Evolutionary conservation across 23 red algal species (phyloP).

Genomic region (Gracilaria caudata): DNA sequence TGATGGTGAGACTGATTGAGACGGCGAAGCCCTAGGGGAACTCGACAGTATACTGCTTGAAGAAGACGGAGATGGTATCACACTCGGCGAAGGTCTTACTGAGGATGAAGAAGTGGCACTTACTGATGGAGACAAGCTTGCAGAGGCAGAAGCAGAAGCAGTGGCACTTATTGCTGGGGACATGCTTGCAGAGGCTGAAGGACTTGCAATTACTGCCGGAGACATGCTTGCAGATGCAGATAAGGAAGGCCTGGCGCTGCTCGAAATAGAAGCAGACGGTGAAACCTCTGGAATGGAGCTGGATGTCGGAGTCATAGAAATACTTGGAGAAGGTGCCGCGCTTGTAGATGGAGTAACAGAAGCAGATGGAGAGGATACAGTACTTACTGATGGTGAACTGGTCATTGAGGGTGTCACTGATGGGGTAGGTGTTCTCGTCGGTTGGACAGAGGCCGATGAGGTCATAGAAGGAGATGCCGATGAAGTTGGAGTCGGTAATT

Average conservation of each 20-base stretch:
- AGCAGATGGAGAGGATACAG: not conserved
- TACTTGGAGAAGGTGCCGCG: not conserved
- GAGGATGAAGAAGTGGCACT: not conserved
- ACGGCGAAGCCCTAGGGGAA: not conserved
- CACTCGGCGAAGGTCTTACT: not conserved
- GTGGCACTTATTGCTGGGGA: not conserved
- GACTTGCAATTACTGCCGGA: too few species aligned
- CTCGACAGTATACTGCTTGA: not conserved
- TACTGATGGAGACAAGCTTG: not conserved
- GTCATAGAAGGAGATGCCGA: conserved; percentile 1
- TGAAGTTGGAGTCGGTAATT: conserved; percentile 11
- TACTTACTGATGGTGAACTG: conserved; percentile 8
- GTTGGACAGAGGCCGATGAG: not conserved
- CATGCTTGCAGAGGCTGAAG: not conserved
- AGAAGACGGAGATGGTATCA: not conserved
- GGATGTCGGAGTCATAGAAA: not conserved
- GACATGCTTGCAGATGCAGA: not conserved
- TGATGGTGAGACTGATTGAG: not conserved
- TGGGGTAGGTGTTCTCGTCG: conserved; percentile 8
- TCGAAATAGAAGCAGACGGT: not conserved
- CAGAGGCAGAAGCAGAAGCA: not conserved
- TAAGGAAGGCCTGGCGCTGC: not conserved
- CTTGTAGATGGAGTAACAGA: conserved; percentile 1
- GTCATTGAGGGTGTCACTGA: not conserved
- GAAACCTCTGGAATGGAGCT: not conserved